Conservation (phyloP, 169 alveolate species). For the Eimeria zaria region DNA sequence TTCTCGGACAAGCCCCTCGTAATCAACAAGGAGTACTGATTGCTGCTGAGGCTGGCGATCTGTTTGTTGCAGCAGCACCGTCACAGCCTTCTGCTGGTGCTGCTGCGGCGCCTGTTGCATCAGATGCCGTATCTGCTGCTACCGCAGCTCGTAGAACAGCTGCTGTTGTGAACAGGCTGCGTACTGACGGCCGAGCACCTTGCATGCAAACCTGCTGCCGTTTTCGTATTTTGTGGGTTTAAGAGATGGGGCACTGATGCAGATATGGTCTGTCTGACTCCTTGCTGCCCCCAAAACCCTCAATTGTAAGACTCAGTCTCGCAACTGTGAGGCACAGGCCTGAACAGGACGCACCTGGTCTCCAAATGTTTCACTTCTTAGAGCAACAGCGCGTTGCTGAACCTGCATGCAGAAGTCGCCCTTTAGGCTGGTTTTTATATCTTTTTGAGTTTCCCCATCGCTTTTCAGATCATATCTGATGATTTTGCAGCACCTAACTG, state of each 20-base stretch:
- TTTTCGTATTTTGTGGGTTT: background rate
- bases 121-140: background rate
- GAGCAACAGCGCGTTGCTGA: background rate
- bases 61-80: background rate
- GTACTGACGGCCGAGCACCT: background rate
- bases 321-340: background rate
- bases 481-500: background rate
- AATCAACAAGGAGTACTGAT: slow-evolving; percentile 78
- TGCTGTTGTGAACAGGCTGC: background rate
- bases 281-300: background rate
- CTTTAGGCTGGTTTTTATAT: background rate
- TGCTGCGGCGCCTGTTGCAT: slow-evolving; percentile 3
- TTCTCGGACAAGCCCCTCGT: slow-evolving; percentile 79
- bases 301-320: background rate
- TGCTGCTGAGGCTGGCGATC: background rate
- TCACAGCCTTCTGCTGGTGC: background rate
- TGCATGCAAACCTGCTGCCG: background rate
- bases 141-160: background rate
- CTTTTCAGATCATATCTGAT: background rate
- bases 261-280: background rate
- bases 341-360: background rate
- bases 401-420: background rate
- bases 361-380: background rate
- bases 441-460: background rate
- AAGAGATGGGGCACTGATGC: background rate